Evolutionary conservation across 2,329 filamentous ascomycete genomes (phyloP).

Genomic region (Cercospora zeae-maydis): DNA sequence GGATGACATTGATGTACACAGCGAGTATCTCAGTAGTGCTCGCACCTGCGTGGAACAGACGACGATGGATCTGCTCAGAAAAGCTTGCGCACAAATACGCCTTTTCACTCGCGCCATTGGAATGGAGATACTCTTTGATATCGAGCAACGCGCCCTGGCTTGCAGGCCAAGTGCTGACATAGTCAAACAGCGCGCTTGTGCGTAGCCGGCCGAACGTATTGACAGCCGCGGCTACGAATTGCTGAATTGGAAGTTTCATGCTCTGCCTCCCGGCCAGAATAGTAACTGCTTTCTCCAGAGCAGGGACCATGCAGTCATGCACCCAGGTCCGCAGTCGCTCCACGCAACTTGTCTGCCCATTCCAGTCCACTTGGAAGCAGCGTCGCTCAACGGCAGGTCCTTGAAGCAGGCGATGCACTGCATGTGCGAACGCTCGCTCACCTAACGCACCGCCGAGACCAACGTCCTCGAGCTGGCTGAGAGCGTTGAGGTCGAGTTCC

Average conservation of each 20-base stretch:
- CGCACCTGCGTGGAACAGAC: conserved; percentile 69
- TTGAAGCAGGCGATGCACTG: conserved; percentile 64
- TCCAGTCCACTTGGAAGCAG: conserved; percentile 61
- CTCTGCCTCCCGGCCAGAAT: conserved; percentile 25
- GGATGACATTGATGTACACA: conserved; percentile 75
- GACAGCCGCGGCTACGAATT: conserved; percentile 68
- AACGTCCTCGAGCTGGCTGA: conserved; percentile 52
- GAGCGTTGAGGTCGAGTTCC: conserved; percentile 23
- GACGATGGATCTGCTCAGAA: conserved; percentile 59
- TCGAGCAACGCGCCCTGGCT: conserved; percentile 71
- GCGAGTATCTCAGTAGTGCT: conserved; percentile 73
- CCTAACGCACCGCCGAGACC: conserved; percentile 67
- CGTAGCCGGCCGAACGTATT: conserved; percentile 65
- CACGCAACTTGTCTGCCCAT: conserved; percentile 54
- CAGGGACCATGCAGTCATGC: conserved; percentile 61
- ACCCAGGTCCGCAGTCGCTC: conserved; percentile 63
- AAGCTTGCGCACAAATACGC: conserved; percentile 68
- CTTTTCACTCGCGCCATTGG: conserved; percentile 65
- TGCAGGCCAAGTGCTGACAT: conserved; percentile 70
- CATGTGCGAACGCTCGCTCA: conserved; percentile 67
- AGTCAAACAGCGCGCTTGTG: conserved; percentile 72
- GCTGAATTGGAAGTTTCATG: conserved; percentile 40
- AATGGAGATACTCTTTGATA: conserved; percentile 61
- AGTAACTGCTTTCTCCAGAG: conserved; percentile 54
- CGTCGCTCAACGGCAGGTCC: conserved; percentile 56